These are phyloP conservation scores for Colletotrichum karsti DNA, from an alignment of 2,329 filamentous ascomycete species.

Conservation along the genomic window DNA sequence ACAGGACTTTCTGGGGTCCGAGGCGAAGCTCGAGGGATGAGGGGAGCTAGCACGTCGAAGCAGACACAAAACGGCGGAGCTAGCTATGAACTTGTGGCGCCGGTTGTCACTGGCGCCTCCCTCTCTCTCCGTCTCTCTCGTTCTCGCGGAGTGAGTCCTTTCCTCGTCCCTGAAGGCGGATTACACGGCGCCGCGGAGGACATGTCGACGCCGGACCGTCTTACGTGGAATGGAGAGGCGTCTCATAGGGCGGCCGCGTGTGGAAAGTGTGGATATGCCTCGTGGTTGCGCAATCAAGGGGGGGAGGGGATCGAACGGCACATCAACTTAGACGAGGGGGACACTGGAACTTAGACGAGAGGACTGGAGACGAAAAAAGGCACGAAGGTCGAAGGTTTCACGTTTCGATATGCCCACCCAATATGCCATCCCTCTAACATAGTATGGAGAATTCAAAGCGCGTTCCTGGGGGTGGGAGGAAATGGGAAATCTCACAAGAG, in stretches of 20 bases:
- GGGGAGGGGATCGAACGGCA: neutral
- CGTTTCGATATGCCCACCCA: neutral
- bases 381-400: constrained; percentile 3
- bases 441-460: neutral
- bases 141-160: neutral
- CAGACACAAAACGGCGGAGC: constrained; percentile 3
- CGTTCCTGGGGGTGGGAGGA: neutral
- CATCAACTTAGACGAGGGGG: too few relatives aligned
- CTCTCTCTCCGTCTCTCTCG: too few relatives aligned
- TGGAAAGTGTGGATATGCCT: neutral
- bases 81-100: constrained; percentile 5
- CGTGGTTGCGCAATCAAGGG: neutral
- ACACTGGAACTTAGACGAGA: neutral
- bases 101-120: neutral
- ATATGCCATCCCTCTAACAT: neutral
- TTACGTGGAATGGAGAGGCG: neutral
- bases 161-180: neutral
- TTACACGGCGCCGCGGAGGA: neutral
- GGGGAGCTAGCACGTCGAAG: neutral
- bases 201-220: neutral
- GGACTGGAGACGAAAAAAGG: neutral
- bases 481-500: neutral
- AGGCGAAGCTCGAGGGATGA: neutral
- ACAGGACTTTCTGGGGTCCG: constrained; percentile 3
- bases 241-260: constrained; percentile 5